Conservation (phyloP, 495 filamentous ascomycete species). For the Staphylotrichum longicolle region DNA sequence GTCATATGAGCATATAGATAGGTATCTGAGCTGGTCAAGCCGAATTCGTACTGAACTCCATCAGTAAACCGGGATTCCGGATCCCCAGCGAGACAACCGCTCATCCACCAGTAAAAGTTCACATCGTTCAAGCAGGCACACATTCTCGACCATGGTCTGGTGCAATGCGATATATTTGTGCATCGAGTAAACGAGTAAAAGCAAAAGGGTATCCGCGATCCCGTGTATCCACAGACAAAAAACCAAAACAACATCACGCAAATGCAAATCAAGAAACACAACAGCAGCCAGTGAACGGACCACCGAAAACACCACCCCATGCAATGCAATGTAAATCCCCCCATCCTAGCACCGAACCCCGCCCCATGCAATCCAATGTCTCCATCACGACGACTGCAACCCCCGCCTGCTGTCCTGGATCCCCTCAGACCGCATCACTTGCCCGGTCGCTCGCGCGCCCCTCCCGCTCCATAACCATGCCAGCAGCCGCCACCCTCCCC, state of each 20-base stretch:
- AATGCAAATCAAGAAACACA: conserved; percentile 1
- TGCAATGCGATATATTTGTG: too few relatives aligned
- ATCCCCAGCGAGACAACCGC: too few relatives aligned
- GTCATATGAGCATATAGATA: too few relatives aligned
- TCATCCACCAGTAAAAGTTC: too few relatives aligned
- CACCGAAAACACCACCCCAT: conserved; percentile 6
- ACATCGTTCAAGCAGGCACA: too few relatives aligned
- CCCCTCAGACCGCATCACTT: not conserved
- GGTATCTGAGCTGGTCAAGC: too few relatives aligned
- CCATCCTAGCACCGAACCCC: not conserved
- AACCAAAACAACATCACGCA: not conserved
- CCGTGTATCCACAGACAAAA: conserved; percentile 12
- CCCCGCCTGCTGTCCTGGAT: not conserved
- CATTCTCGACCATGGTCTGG: too few relatives aligned
- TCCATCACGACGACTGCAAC: not conserved
- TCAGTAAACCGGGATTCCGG: too few relatives aligned
- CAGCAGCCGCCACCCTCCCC: conserved; percentile 49
- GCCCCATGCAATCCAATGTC: not conserved
- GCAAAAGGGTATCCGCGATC: conserved; percentile 15
- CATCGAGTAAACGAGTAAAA: not conserved
- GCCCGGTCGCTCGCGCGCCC: not conserved
- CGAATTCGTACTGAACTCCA: too few relatives aligned
- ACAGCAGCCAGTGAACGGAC: not conserved
- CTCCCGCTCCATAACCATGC: not conserved
- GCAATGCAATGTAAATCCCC: conserved; percentile 2